Base-by-base conservation (phyloP, 2,329 filamentous ascomycete species). In the Zasmidium cellare region DNA sequence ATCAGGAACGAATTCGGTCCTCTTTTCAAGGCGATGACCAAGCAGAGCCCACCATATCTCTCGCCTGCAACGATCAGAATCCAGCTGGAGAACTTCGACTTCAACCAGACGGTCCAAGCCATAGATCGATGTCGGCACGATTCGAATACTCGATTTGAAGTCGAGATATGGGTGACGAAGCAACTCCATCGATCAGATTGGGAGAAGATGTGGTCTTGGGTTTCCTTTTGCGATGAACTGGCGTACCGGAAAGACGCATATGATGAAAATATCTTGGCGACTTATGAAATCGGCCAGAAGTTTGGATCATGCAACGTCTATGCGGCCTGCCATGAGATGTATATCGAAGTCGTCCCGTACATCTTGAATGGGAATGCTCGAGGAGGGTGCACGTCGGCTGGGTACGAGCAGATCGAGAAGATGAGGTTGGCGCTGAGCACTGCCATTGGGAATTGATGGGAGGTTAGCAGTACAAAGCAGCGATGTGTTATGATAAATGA, bases 311-410 rank as follows among this genome's bases (percentile, higher is more conserved):
- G 58, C 20, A 57, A 63, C 18, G 46, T 48, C 1, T 52, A 56
- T 45, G 58, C 58, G 12, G 61, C 61, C 12, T 53, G 55, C 9
- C 56, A 60, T 41, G 58, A 58, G 46, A 35, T 63, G 23, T 63
- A 63, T 14, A 50, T 60, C 38, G 61, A 63, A 23, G 57, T 54
- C 3, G 51, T 59, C 50, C 56, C 61, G 38, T 63, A 60, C 46
- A 58, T 63, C 19, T 28, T 56, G 46, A 49, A 51, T 23, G 47
- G 48, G 12, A 35, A 41, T 12, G 38, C 47, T 11, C 22, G 54
- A 19, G 46, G 38, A 18, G 24, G 24, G 9, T 35, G 51, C 2
- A 22, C 38, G 12, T 56, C 54, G 54, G 54, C 47, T 20, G 54
- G 54, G 12, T 56, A 56, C 25, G 23, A 51, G 48, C 54, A 56